Base-by-base conservation (phyloP, 352 stramenopile genomes). In the Halophytophthora polymorphica region DNA sequence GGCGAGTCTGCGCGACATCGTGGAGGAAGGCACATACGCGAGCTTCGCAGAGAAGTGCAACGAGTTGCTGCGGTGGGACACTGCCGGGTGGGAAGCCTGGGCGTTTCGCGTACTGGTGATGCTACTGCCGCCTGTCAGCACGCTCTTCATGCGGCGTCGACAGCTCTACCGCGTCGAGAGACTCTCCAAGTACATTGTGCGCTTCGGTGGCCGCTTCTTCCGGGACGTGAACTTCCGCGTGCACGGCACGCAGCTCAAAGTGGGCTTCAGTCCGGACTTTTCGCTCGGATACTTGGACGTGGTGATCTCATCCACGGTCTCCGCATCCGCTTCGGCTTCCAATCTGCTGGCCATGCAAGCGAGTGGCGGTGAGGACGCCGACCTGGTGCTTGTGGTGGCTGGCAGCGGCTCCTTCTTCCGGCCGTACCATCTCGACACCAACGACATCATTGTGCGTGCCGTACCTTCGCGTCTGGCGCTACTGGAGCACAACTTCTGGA, bases 251-350 rank as follows among this genome's bases (percentile, higher is more conserved):
- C 71, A 86, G 45, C 64, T 91, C 15, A 91, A 93, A 45, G 64
- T 94, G 47, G 84, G 84, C 8, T 93, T 92, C 66, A 93, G 82
- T 39, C 55, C 81, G 13, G 84, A 94, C 57, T 91, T 93, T 56
- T 92, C 80, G 6, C 73, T 93, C 22, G 78, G 73, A 43, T 94
- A 93, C 40, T 65, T 94, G 10, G 84, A 94, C 31, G 72, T 94
- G 10, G 52, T 94, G 6, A 77, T 87, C 33, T 70, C 71, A 12
- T 61, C 66, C 4, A 31, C 4, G 4, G 25, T 31, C 21, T 58
- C 57, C 12, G 50, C 28, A 31, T 69, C 60, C 14, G 44, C 60
- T 28, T 66, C 57, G 21, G 64, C 60, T 12, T 53, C 51, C 18
- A 73, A 64, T 19, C 41, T 73, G 37, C 41, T 48, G 53, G 61